phyloP scores from a whole-genome alignment of 169 alveolate genomes.

The Plasmodium reichenowi region DNA sequence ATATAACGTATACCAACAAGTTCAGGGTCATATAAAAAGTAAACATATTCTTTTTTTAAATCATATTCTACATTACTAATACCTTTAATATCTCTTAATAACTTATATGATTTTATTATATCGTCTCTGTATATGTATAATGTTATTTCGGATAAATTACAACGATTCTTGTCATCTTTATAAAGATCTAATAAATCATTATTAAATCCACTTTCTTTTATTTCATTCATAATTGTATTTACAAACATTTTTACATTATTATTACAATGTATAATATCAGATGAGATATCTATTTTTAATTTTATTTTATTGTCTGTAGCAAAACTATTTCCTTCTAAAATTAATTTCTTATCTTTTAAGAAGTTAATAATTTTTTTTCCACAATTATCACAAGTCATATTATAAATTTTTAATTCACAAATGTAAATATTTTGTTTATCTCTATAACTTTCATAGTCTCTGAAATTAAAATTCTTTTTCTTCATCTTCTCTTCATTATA shows the following conservation, averaged over 20 bases:
- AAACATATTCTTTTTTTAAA: conserved; percentile 40
- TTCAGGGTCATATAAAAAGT: conserved; percentile 68
- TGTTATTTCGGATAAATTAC: conserved; percentile 54
- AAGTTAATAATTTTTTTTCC: conserved; percentile 68
- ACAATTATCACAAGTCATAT: conserved; percentile 73
- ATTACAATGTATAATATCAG: not conserved
- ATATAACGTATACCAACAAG: conserved; percentile 48
- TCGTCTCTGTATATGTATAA: conserved; percentile 60
- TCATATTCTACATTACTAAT: conserved; percentile 67
- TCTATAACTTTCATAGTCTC: conserved; percentile 59
- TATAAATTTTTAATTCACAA: conserved; percentile 65
- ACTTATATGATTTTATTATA: conserved; percentile 58
- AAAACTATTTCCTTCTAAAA: conserved; percentile 55
- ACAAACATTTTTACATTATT: conserved; percentile 39
- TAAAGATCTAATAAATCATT: conserved; percentile 54
- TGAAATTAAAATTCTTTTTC: not conserved
- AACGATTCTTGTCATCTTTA: conserved; percentile 45
- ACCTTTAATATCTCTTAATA: conserved; percentile 53
- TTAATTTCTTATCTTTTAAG: conserved; percentile 56
- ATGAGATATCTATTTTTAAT: conserved; percentile 39
- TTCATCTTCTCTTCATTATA: too few species aligned
- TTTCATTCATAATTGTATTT: conserved; percentile 59
- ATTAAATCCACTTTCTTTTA: conserved; percentile 62
- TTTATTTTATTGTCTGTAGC: conserved; percentile 66
- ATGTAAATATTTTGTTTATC: conserved; percentile 14